These are phyloP conservation scores for Coelastrella sp. DNA, from an alignment of 139 green algal genomes.

Conservation along the genomic window DNA sequence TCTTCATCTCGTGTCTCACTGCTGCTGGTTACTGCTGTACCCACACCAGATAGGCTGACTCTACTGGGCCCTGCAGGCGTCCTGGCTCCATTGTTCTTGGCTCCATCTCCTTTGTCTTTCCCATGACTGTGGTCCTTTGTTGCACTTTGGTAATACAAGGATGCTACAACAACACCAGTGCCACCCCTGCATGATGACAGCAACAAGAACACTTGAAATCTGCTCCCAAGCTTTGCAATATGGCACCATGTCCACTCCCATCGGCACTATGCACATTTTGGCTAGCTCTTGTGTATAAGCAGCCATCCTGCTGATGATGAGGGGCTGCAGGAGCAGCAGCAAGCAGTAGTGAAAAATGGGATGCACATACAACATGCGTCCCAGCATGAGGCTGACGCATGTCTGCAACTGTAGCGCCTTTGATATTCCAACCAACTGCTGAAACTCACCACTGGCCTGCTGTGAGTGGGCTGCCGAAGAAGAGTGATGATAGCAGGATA, in stretches of 20 bases:
- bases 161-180: slow-evolving; percentile 70
- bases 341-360: no score
- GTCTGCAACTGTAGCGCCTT: not conserved
- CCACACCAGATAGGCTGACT: slow-evolving; percentile 26
- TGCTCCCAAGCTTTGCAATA: no score
- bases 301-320: no score
- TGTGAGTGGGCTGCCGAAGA: slow-evolving; percentile 86
- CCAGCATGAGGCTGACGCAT: no score
- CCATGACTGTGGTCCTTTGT: slow-evolving; percentile 46
- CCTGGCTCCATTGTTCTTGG: not conserved
- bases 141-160: slow-evolving; percentile 76
- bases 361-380: no score
- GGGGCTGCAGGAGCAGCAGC: no score
- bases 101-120: not conserved
- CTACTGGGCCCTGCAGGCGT: not conserved
- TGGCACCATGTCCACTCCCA: no score
- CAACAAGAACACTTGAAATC: slow-evolving; percentile 20
- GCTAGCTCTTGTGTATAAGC: no score
- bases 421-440: not conserved
- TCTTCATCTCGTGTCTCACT: slow-evolving; percentile 22
- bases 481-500: slow-evolving; percentile 88
- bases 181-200: slow-evolving; percentile 49
- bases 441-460: slow-evolving; percentile 71
- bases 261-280: no score
- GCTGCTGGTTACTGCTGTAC: not conserved